These are phyloP conservation scores for Phylloporus sp. DNA, from an alignment of 768 basidiomycete species.

Conservation along the genomic window DNA sequence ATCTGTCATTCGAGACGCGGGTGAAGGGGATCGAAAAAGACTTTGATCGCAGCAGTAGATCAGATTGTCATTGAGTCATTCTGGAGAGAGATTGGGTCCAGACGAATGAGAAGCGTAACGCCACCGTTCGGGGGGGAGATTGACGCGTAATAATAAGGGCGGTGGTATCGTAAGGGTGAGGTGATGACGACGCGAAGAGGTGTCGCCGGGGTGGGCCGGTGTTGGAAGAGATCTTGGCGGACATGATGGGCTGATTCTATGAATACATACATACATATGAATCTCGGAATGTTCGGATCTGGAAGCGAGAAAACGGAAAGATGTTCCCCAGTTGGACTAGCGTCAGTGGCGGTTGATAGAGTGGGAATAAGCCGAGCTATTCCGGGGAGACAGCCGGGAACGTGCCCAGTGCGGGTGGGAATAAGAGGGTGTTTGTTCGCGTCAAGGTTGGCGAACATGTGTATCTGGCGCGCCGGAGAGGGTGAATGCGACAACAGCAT, in stretches of 20 bases:
- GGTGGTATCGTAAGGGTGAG: not conserved
- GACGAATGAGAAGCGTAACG: conserved; percentile 5
- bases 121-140: conserved; percentile 1
- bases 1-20: conserved; percentile 7
- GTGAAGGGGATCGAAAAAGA: not conserved
- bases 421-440: conserved; percentile 9
- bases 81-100: conserved; percentile 3
- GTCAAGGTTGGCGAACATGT: conserved; percentile 15
- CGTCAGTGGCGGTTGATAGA: not conserved
- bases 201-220: not conserved
- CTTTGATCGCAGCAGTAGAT: conserved; percentile 18
- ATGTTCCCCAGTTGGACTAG: conserved; percentile 5
- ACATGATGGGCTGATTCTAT: too few relatives aligned
- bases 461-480: conserved; percentile 11
- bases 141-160: not conserved
- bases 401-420: conserved; percentile 11
- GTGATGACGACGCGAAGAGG: not conserved
- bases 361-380: conserved; percentile 11
- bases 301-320: not conserved
- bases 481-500: conserved; percentile 13
- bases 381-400: conserved; percentile 9
- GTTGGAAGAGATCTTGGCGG: conserved; percentile 6
- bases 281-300: conserved; percentile 13
- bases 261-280: too few relatives aligned
- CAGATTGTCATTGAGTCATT: conserved; percentile 19